Evolutionary conservation across 768 basidiomycete genomes (phyloP), one percentile per base, ranked within the genome.

Genomic region (Exidia glandulosa): DNA sequence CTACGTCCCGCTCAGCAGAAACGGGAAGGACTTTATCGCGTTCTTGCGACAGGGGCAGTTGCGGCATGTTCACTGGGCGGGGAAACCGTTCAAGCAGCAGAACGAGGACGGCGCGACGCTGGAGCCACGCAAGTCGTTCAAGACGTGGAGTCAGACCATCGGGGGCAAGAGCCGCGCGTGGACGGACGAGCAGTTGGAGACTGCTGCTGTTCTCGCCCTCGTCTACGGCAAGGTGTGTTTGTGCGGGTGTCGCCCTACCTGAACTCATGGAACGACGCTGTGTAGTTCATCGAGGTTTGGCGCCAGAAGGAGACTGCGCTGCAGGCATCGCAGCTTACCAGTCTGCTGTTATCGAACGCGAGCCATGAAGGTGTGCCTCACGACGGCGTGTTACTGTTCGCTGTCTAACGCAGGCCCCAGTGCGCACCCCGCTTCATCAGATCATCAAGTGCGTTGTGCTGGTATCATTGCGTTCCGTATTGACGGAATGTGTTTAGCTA

Each of bases 261-360:
- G 2, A 50, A 34, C 23, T 27, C 27, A 0, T 1, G n/a, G n/a
- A n/a, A n/a, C n/a, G n/a, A n/a, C n/a, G n/a, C n/a, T 9, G 9
- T n/a, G 16, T 60, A 86, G 81, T 90, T 90, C 75, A 90, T 90
- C 63, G 86, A 87, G 66, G 89, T 90, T 6, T 91, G 89, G 89
- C 72, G 89, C 63, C 84, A 90, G 69, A 90, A 89, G 69, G 87
- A 91, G 68, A 80, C 74, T 41, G 87, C 86, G 2, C 66, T 88
- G 60, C 81, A 86, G 61, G 81, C 81, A 3, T 90, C 83, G 34
- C 85, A 84, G 68, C 72, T 90, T 27, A 88, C 88, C 2, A 86
- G 84, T 58, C 72, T 91, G 13, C 67, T 93, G 36, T 72, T 93
- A 7, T 85, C 86, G 6, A 90, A 93, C 70, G 89, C 89, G 3